Percentiles rank a stretch among this genome's conserved stretches.
These are phyloP conservation scores for Trichosporon ovoides DNA, from an alignment of 1,284 basidiomycete species.

Conservation along the genomic window DNA sequence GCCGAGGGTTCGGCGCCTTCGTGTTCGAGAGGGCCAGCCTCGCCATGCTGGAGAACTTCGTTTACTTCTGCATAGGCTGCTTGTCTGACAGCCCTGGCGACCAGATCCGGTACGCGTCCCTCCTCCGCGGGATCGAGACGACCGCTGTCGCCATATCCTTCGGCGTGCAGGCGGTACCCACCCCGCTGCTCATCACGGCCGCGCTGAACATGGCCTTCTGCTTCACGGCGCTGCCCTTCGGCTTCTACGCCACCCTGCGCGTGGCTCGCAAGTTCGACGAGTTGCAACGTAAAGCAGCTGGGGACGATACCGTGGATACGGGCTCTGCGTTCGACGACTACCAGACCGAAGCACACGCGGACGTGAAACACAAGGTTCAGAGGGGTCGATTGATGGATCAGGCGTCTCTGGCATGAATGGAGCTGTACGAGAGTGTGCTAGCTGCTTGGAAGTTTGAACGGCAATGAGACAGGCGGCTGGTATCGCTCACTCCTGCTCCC, in stretches of 20 bases:
- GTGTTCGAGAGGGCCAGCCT: conserved; percentile 14
- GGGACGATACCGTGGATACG: not conserved
- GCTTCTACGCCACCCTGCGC: conserved; percentile 10
- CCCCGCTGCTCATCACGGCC: conserved; percentile 11
- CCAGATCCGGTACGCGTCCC: conserved; percentile 14
- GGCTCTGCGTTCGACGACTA: too few relatives aligned
- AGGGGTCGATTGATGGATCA: too few relatives aligned
- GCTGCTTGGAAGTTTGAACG: too few relatives aligned
- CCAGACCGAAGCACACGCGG: too few relatives aligned
- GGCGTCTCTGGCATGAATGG: too few relatives aligned
- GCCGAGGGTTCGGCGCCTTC: conserved; percentile 17
- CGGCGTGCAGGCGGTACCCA: conserved; percentile 16
- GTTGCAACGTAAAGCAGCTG: not conserved
- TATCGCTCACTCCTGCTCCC: not conserved
- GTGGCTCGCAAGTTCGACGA: conserved; percentile 13
- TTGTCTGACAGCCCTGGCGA: conserved; percentile 15
- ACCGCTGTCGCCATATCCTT: conserved; percentile 8
- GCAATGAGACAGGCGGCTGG: too few relatives aligned
- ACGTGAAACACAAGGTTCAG: too few relatives aligned
- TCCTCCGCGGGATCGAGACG: conserved; percentile 17
- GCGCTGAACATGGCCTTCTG: conserved; percentile 10
- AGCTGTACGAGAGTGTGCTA: too few relatives aligned
- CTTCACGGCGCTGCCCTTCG: conserved; percentile 8
- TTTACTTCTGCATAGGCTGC: conserved; percentile 14
- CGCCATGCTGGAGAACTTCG: conserved; percentile 11